Evolutionary conservation across 495 filamentous ascomycete species (phyloP).

Genomic region (Massariosphaeria phaeospora): DNA sequence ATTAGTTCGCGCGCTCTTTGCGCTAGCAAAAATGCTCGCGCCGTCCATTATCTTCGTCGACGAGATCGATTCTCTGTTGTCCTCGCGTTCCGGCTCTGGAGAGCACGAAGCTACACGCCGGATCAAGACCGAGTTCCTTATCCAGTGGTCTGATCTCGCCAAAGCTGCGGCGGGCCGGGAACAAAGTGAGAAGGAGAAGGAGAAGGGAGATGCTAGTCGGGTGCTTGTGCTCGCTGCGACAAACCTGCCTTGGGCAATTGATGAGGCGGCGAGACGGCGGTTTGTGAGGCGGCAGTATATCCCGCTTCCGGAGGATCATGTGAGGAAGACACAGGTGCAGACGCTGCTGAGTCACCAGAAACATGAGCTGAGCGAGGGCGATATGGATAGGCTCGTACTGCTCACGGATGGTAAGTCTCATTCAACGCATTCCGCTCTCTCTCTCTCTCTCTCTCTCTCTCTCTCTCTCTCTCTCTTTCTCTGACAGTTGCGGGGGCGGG

Average conservation of each 20-base stretch:
- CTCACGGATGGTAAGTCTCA: conserved; percentile 71
- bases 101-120: conserved; percentile 91
- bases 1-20: conserved; percentile 88
- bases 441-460: too few relatives aligned
- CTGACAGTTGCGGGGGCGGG: too few relatives aligned
- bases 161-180: conserved; percentile 86
- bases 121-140: conserved; percentile 97
- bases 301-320: conserved; percentile 78
- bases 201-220: conserved; percentile 73
- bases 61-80: conserved; percentile 94
- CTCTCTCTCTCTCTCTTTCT: too few relatives aligned
- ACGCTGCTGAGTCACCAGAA: conserved; percentile 81
- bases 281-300: conserved; percentile 97
- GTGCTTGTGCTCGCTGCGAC: conserved; percentile 94
- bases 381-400: conserved; percentile 71
- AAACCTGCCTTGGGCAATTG: conserved; percentile 96
- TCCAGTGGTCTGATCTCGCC: conserved; percentile 94
- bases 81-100: conserved; percentile 70
- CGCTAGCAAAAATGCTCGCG: conserved; percentile 80
- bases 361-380: conserved; percentile 66
- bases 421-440: conserved; percentile 7
- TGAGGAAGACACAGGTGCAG: conserved; percentile 69
- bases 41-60: conserved; percentile 98
- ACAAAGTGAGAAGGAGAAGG: conserved; percentile 59
- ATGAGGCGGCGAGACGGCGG: conserved; percentile 85